These are phyloP conservation scores for Arthrinium puccinioides DNA, from an alignment of 2,329 filamentous ascomycete species.

Conservation along the genomic window DNA sequence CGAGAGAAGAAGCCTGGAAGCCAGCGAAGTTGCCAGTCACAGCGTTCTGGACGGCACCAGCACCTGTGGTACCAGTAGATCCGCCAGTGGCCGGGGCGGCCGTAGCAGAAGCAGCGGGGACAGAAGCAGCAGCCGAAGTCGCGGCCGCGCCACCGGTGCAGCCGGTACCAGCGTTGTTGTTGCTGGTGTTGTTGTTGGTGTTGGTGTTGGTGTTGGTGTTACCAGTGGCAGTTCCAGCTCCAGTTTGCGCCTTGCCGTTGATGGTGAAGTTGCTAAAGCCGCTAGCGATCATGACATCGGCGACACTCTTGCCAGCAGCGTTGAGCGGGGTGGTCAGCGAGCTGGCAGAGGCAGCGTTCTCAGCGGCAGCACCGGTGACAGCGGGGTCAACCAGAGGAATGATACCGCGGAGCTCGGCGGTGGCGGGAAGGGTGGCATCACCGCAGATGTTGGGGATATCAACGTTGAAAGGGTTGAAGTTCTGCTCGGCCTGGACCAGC, in stretches of 20 bases:
- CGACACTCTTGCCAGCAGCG: conserved; percentile 56
- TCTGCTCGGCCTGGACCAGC: conserved; percentile 62
- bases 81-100: conserved; percentile 11
- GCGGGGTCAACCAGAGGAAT: conserved; percentile 60
- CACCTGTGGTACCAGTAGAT: conserved; percentile 14
- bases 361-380: conserved; percentile 46
- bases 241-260: conserved; percentile 14
- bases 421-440: conserved; percentile 55
- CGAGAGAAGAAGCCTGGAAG: conserved; percentile 21
- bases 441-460: conserved; percentile 56
- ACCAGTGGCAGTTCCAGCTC: background rate
- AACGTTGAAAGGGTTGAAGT: conserved; percentile 62
- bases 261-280: conserved; percentile 57
- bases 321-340: conserved; percentile 48
- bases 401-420: conserved; percentile 55
- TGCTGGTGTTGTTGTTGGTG: background rate
- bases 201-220: background rate
- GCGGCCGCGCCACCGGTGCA: conserved; percentile 3
- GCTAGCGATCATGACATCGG: conserved; percentile 53
- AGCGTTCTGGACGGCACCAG: conserved; percentile 21
- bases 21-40: conserved; percentile 24
- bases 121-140: conserved; percentile 5
- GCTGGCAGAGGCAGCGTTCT: conserved; percentile 51
- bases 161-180: conserved; percentile 7
- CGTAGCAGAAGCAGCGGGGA: conserved; percentile 11